These are phyloP conservation scores for Camillea tinctor DNA, from an alignment of 2,329 filamentous ascomycete genomes.

Conservation along the genomic window DNA sequence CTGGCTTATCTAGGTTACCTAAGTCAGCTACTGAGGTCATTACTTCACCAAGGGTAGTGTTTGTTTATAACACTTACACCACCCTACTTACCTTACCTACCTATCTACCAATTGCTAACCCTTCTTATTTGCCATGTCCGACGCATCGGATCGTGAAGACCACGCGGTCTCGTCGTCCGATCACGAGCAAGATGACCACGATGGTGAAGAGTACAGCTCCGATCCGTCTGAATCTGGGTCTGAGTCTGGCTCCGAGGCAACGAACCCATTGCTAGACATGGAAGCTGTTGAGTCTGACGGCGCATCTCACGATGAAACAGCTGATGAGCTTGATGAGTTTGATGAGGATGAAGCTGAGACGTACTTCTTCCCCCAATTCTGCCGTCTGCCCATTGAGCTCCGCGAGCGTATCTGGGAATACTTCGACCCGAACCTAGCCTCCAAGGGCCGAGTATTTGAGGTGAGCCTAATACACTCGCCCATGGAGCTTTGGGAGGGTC, in stretches of 20 bases:
- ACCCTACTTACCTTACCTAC: no score
- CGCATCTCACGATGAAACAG: slow-evolving; percentile 13
- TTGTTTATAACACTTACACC: no score
- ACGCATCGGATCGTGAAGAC: slow-evolving; percentile 22
- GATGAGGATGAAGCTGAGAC: slow-evolving; percentile 5
- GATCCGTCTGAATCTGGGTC: no score
- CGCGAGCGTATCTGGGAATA: slow-evolving; percentile 35
- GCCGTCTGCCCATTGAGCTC: slow-evolving; percentile 34
- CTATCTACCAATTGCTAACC: background rate
- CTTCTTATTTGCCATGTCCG: slow-evolving; percentile 20
- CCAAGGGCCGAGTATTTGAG: slow-evolving; percentile 25
- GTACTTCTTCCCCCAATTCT: slow-evolving; percentile 35
- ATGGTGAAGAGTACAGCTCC: slow-evolving; percentile 13
- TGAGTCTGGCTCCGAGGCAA: slow-evolving; percentile 18
- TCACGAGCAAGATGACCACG: slow-evolving; percentile 8
- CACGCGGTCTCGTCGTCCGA: slow-evolving; percentile 10
- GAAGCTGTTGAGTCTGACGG: slow-evolving; percentile 31
- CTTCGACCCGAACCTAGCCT: slow-evolving; percentile 33
- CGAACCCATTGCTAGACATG: slow-evolving; percentile 28
- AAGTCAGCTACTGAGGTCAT: background rate
- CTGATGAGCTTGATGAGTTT: slow-evolving; percentile 8
- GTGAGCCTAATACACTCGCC: background rate
- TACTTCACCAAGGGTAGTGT: no score
- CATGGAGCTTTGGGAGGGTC: slow-evolving; percentile 16
- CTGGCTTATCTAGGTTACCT: no score